phyloP scores from a whole-genome alignment of 139 green algal genomes.

The Micractinium conductrix region DNA sequence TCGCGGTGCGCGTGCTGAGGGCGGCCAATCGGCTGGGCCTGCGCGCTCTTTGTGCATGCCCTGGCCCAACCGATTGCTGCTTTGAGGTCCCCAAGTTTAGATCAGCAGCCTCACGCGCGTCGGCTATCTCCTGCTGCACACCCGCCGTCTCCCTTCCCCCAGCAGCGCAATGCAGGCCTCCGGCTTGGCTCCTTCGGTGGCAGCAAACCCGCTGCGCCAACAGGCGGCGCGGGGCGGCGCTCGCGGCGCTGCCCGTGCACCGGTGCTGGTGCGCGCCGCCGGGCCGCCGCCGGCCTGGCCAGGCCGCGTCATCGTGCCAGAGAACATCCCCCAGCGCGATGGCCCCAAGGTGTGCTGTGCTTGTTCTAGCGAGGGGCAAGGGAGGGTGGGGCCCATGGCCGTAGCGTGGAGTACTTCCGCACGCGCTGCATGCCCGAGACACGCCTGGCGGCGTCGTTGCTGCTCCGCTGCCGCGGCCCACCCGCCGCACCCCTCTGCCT shows the following conservation, averaged over 20 bases:
- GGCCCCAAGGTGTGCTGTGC: slow-evolving; percentile 48
- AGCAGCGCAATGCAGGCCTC: slow-evolving; percentile 2
- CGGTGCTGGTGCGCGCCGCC: slow-evolving; percentile 27
- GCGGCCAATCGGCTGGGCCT: too few species aligned
- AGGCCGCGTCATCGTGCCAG: slow-evolving; percentile 52
- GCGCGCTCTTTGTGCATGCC: too few species aligned
- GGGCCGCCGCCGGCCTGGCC: slow-evolving; percentile 66
- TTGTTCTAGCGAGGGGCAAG: too few species aligned
- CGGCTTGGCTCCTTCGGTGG: not conserved
- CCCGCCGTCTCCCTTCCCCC: too few species aligned
- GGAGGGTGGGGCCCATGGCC: too few species aligned
- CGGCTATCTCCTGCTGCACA: too few species aligned
- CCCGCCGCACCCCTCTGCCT: not conserved
- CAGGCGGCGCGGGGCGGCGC: not conserved
- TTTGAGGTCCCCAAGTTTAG: too few species aligned
- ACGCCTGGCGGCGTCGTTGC: not conserved
- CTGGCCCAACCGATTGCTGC: too few species aligned
- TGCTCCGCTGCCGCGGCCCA: not conserved
- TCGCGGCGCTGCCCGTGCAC: not conserved
- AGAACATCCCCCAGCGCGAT: slow-evolving; percentile 31
- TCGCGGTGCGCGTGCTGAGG: too few species aligned
- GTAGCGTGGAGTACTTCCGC: too few species aligned
- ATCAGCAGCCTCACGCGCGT: too few species aligned
- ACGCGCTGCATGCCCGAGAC: too few species aligned
- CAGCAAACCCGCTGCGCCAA: slow-evolving; percentile 1